Base-by-base conservation (phyloP, 441 rosid species). In the Capsella rubella region DNA sequence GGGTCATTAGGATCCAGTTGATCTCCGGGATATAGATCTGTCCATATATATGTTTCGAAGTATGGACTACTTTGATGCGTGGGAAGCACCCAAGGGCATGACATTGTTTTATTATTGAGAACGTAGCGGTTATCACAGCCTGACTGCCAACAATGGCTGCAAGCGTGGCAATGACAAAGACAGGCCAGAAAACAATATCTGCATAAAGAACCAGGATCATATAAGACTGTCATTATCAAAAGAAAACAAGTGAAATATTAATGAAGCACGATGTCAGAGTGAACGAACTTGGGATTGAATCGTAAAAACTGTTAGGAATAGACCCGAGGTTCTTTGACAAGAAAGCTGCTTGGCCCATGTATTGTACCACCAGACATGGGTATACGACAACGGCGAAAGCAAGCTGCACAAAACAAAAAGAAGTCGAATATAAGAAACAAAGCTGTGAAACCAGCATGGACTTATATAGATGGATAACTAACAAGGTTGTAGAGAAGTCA, bases 261-360 rank as follows among this genome's bases (percentile, higher is more conserved):
- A 21, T 21, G 25, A 21, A 58, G 34, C 62, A 18, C 51, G 54
- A 45, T 16, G 46, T 73, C 75, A 63, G 29, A 67, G 55, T 45
- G 28, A 76, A 78, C 87, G 76, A 62, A 94, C 97, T 85, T 58
- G 99, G 99, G 78, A 94, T 79, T 15, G 99, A 92, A 67, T 75
- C 80, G 79, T 82, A 94, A 79, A 94, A 94, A 79, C 90, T 86
- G 76, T 83, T 37, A 25, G 73, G 29, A 34, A 90, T 63, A 32
- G 81, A 79, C 2, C 5, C 21, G 37, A 71, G 81, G 79, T 92
- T 72, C 81, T 82, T 92, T 15, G 99, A 94, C 69, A 94, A 81
- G 83, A 79, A 94, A n/a, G 99, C 97, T 81, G 97, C 97, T 79
- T 94, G 99, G 47, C 97, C 99, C 97, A 94, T 89, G 84, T 94